These are phyloP conservation scores for Hemerocallis citrina DNA, from an alignment of 106 monocot species.

Conservation along the genomic window DNA sequence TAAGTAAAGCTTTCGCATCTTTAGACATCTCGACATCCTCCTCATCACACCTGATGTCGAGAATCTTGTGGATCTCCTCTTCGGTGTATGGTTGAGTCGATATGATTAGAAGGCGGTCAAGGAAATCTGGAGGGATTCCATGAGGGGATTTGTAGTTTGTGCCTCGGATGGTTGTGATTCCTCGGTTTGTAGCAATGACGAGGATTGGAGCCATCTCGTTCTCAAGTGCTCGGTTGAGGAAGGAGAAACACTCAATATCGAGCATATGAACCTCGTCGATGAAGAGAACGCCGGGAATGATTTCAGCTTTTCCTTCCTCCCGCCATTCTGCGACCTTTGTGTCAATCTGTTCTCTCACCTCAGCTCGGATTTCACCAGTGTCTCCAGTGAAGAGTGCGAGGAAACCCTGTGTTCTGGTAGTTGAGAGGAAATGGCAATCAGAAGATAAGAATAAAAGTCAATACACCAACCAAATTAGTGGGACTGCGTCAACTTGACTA, in stretches of 20 bases:
- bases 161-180: constrained; percentile 84
- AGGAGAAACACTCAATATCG: constrained; percentile 97
- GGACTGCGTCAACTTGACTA: too few species aligned
- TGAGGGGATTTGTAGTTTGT: constrained; percentile 86
- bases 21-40: constrained; percentile 93
- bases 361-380: constrained; percentile 87
- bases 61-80: constrained; percentile 74
- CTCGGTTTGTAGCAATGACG: constrained; percentile 85
- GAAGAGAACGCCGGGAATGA: constrained; percentile 88
- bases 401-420: constrained; percentile 83
- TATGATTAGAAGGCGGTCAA: constrained; percentile 83
- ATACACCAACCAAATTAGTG: too few species aligned
- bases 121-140: constrained; percentile 92
- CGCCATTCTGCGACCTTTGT: constrained; percentile 94
- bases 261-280: constrained; percentile 99
- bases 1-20: constrained; percentile 65
- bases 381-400: constrained; percentile 95
- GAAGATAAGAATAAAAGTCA: too few species aligned
- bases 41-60: constrained; percentile 83
- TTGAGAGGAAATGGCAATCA: background rate
- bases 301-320: constrained; percentile 94
- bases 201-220: constrained; percentile 89
- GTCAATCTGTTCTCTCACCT: constrained; percentile 93
- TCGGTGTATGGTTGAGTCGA: constrained; percentile 72
- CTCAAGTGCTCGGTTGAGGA: constrained; percentile 88